Base-by-base conservation (phyloP, 257 asterid species). In the Solanum sitiens region DNA sequence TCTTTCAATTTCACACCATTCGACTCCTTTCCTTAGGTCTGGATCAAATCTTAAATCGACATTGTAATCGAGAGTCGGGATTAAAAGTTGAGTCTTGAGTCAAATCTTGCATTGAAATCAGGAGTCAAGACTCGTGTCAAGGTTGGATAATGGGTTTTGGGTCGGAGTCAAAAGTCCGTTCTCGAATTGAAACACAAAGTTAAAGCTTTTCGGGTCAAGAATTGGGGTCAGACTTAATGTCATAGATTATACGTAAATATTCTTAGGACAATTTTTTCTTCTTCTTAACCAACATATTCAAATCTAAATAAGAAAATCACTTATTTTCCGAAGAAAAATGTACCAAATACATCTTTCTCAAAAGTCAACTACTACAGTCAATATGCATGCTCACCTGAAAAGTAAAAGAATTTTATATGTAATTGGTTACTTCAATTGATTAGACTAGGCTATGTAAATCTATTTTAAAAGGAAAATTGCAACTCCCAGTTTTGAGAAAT, bases 131-230 rank as follows among this genome's bases (percentile, higher is more conserved):
- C 71, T 63, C 32, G 10, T 4, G 7, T 63, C 32, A 10, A 63
- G 32, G 15, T 63, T 7, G 7, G 32, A 23, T 4, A 23, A 11
- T n/a, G 7, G 1, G 0, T 63, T 11, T 23, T n/a, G 8, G 6
- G 1, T 63, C 27, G 1, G 7, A 23, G 7, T 63, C 0, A 4
- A 63, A 9, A 63, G 13, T 23, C 8, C 0, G 0, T 4, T 63
- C 2, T 63, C 15, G 0, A 63, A 63, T 63, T n/a, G 8, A 11
- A 11, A 63, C 7, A 63, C 2, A 10, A 8, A 11, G 16, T 63
- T 0, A 0, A 0, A 63, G 6, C 30, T 23, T 23, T n/a, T 0
- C 30, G 1, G 71, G 0, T 63, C 71, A 63, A 63, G 32, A 23
- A 14, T 63, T 10, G 30, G 7, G 70, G 15, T 63, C 32, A 5